Base-by-base conservation (phyloP, 257 asterid genomes). In the Haberlea rhodopensis region DNA sequence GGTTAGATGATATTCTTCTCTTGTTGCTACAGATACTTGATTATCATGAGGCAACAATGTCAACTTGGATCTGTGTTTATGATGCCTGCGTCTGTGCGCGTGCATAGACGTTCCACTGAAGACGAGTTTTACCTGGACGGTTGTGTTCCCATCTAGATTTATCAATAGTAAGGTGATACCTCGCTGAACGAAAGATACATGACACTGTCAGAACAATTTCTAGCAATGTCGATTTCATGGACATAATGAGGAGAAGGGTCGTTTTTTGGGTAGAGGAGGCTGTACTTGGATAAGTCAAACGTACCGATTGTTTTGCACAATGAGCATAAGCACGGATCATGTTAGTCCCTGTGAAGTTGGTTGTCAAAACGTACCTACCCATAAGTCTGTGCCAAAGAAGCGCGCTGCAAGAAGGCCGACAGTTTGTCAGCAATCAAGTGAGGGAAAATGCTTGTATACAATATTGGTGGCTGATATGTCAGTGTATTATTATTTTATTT, bases 321-420 rank as follows among this genome's bases (percentile, higher is more conserved):
- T 84, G 95, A 65, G 89, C 71, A 54, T 87, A 84, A 16, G 87
- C 83, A 19, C 95, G 91, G 40, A 87, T 66, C 61, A 63, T 82
- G 53, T 62, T 79, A 7, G 81, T 80, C 68, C 83, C 86, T 0
- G 62, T 65, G 40, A 87, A 84, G 24, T 73, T 82, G 5, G 87
- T 76, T 16, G 83, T 66, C 53, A 87, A 66, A 63, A 84, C 95
- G 10, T 54, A 57, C 13, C 60, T 68, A 63, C 91, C 95, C 95
- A 87, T 87, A 29, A 87, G 73, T 11, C 70, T 80, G 75, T 84
- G 89, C 89, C 91, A 87, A 53, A 87, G 87, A 65, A 87, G 89
- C n/a, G 91, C 89, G 55, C 95, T 86, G 82, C 70, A 62, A 65
- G 16, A 70, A 15, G 37, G 6, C 8, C n/a, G 73, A 18, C 27